A percentile compares a stretch with the other conserved stretches of the same genome.
Evolutionary conservation across 306 rosid genomes (phyloP).

Genomic region (Medicago ruthenica): DNA sequence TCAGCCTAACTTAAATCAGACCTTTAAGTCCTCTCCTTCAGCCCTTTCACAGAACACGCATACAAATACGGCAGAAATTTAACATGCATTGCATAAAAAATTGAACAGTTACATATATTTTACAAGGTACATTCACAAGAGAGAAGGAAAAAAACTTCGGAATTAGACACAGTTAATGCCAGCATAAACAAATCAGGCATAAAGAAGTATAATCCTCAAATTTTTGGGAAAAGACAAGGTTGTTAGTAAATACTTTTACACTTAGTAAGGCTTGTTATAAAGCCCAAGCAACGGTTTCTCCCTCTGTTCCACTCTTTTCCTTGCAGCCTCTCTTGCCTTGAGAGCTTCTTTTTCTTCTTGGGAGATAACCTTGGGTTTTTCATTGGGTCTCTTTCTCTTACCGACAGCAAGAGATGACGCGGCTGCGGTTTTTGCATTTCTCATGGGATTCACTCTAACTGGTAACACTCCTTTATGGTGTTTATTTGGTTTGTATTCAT

Average conservation of each 20-base stretch:
- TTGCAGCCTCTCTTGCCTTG: constrained; percentile 96
- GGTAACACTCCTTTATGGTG: constrained; percentile 55
- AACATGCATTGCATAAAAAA: constrained; percentile 32
- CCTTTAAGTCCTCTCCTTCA: background rate
- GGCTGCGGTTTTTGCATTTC: constrained; percentile 74
- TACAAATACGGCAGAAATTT: background rate
- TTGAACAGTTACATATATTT: constrained; percentile 27
- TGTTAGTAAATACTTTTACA: constrained; percentile 33
- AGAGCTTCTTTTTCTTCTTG: constrained; percentile 90
- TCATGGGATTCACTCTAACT: constrained; percentile 69
- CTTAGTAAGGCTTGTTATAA: constrained; percentile 68
- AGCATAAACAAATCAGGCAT: background rate
- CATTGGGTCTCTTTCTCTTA: constrained; percentile 80
- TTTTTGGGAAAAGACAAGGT: constrained; percentile 30
- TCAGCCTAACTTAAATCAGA: background rate
- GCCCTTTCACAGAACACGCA: background rate
- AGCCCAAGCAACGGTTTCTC: constrained; percentile 94
- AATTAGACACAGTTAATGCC: constrained; percentile 33
- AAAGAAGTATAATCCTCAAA: constrained; percentile 44
- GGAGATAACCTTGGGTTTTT: constrained; percentile 67
- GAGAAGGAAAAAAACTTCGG: constrained; percentile 28
- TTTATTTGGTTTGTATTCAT: constrained; percentile 48
- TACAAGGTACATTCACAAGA: constrained; percentile 45
- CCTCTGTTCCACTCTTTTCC: constrained; percentile 90
- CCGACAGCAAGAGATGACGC: constrained; percentile 80